Conservation (phyloP, 352 stramenopile genomes). For the Thraustochytrium sp. region DNA sequence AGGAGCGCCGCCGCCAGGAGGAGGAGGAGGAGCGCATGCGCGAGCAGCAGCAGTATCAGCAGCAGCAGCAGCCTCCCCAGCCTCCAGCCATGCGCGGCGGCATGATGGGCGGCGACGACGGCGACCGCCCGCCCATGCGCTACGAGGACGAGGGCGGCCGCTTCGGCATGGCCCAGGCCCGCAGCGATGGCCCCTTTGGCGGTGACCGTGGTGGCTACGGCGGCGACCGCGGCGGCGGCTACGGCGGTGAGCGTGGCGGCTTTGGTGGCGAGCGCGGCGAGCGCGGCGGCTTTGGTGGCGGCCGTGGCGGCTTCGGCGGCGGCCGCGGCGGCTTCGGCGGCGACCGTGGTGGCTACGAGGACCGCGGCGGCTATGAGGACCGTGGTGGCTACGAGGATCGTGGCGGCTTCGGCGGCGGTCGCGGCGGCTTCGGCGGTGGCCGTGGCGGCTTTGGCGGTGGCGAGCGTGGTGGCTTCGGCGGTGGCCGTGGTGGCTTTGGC, state of each 20-base stretch:
- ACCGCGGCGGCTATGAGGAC: neutral
- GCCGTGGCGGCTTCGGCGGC: neutral
- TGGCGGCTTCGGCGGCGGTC: neutral
- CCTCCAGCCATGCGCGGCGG: neutral
- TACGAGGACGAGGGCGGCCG: constrained; percentile 7
- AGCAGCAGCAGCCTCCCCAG: neutral
- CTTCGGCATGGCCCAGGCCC: constrained; percentile 17
- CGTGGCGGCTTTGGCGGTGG: neutral
- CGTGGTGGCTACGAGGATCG: neutral
- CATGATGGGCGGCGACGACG: neutral
- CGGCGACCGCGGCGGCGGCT: neutral
- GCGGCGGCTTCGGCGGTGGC: neutral
- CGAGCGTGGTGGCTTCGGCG: neutral
- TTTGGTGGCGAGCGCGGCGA: too few relatives aligned
- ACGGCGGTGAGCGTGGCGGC: too few relatives aligned
- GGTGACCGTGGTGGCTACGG: neutral
- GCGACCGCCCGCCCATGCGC: neutral
- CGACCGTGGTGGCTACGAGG: neutral
- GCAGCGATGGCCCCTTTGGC: neutral
- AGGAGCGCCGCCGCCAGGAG: constrained; percentile 47
- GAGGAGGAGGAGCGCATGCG: neutral
- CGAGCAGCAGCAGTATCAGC: neutral
- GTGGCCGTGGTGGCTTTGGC: neutral
- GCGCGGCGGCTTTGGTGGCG: neutral
- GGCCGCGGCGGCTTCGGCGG: neutral